phyloP scores from a whole-genome alignment of 1,284 basidiomycete species.

The Naganishia albida region DNA sequence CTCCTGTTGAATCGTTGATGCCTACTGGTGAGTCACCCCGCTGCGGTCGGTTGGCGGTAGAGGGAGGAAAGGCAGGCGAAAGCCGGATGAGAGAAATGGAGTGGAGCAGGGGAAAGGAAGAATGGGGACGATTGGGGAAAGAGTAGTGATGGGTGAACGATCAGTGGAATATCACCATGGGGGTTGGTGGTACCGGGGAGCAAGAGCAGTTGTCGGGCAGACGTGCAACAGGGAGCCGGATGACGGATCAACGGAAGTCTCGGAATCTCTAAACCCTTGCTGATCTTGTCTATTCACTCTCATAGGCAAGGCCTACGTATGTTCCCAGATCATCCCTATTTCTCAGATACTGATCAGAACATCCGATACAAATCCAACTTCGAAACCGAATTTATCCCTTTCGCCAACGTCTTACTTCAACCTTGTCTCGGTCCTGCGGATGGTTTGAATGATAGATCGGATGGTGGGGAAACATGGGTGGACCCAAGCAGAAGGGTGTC shows the following conservation, averaged over 20 bases:
- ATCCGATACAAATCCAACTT: not conserved
- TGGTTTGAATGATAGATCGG: slow-evolving; percentile 61
- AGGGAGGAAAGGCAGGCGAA: not conserved
- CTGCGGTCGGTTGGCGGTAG: not conserved
- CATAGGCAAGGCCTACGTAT: slow-evolving; percentile 49
- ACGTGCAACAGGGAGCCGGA: not conserved
- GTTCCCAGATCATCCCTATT: slow-evolving; percentile 13
- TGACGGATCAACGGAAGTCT: slow-evolving; percentile 25
- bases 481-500: slow-evolving; percentile 75
- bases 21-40: slow-evolving; percentile 65
- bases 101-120: not conserved
- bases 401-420: slow-evolving; percentile 2
- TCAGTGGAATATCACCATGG: not conserved
- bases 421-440: not conserved
- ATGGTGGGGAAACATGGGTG: slow-evolving; percentile 86
- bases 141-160: not conserved
- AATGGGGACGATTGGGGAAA: not conserved
- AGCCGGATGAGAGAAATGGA: not conserved
- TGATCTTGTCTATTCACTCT: slow-evolving; percentile 1
- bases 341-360: not conserved
- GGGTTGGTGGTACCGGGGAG: not conserved
- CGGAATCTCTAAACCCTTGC: slow-evolving; percentile 2
- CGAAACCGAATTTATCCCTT: not conserved
- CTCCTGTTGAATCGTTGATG: slow-evolving; percentile 67
- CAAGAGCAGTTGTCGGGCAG: slow-evolving; percentile 11